Conservation (phyloP, 768 basidiomycete species). For the Serendipita vermifera region DNA sequence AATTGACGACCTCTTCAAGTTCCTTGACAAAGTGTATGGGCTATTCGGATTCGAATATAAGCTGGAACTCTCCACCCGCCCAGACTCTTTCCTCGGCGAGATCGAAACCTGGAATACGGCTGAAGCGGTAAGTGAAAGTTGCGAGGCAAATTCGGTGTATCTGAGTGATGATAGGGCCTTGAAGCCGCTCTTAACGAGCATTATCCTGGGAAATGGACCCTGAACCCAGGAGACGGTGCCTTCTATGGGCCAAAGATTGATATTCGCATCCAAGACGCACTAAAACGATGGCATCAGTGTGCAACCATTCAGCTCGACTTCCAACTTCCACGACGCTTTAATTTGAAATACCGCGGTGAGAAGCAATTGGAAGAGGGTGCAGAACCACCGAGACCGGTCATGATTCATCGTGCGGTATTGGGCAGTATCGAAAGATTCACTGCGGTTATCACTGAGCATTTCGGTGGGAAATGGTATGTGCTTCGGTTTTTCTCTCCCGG, state of each 20-base stretch:
- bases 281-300: conserved; percentile 90
- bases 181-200: conserved; percentile 68
- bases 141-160: neutral
- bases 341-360: conserved; percentile 70
- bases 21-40: conserved; percentile 88
- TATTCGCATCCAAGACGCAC: conserved; percentile 87
- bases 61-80: conserved; percentile 89
- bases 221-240: conserved; percentile 94
- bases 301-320: conserved; percentile 99
- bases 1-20: conserved; percentile 78
- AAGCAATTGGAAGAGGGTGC: conserved; percentile 21
- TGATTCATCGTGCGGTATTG: conserved; percentile 94
- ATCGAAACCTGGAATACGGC: conserved; percentile 86
- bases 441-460: conserved; percentile 93
- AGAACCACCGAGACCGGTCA: conserved; percentile 74
- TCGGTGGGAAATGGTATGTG: conserved; percentile 90
- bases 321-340: conserved; percentile 93
- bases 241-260: conserved; percentile 99
- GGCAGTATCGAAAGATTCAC: conserved; percentile 93
- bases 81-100: conserved; percentile 82
- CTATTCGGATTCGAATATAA: conserved; percentile 90
- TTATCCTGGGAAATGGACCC: conserved; percentile 78
- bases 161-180: conserved; percentile 47
- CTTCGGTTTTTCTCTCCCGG: neutral
- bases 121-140: conserved; percentile 45